Conservation (phyloP, 305 asterid species). For the Euphrasia arctica region DNA sequence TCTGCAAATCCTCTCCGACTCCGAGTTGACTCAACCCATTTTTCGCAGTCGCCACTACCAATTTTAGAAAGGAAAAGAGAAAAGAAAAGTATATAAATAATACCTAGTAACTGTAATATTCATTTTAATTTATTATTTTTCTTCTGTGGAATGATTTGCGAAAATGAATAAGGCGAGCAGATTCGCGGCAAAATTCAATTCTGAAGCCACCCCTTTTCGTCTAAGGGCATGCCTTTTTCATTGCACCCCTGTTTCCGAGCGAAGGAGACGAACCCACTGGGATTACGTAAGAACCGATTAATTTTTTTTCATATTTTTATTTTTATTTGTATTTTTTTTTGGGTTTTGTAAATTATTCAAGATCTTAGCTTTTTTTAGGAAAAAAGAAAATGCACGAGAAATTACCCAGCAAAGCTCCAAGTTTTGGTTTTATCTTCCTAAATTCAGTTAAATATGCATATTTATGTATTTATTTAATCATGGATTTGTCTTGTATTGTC, state of each 20-base stretch:
- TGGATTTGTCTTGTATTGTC: not conserved
- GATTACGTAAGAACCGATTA: conserved; percentile 42
- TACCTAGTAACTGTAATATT: too few relatives aligned
- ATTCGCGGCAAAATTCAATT: conserved; percentile 41
- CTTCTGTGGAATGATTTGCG: conserved; percentile 27
- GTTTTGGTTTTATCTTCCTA: not conserved
- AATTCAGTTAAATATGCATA: not conserved
- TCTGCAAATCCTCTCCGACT: too few relatives aligned
- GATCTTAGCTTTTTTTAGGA: not conserved
- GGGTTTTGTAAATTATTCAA: not conserved
- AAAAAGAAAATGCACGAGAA: not conserved
- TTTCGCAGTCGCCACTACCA: too few relatives aligned
- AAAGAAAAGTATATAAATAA: too few relatives aligned
- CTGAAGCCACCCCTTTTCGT: conserved; percentile 46
- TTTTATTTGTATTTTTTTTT: not conserved
- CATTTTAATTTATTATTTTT: not conserved
- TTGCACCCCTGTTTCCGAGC: conserved; percentile 64
- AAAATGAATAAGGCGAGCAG: conserved; percentile 52
- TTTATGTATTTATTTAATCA: not conserved
- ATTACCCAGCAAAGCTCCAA: not conserved
- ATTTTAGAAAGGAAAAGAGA: too few relatives aligned
- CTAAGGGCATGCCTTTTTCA: conserved; percentile 52
- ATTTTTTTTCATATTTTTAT: not conserved
- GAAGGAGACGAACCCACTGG: conserved; percentile 63
- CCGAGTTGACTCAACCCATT: too few relatives aligned